These are phyloP conservation scores for Strigomonas galati DNA, from an alignment of 208 protist species.

Conservation along the genomic window DNA sequence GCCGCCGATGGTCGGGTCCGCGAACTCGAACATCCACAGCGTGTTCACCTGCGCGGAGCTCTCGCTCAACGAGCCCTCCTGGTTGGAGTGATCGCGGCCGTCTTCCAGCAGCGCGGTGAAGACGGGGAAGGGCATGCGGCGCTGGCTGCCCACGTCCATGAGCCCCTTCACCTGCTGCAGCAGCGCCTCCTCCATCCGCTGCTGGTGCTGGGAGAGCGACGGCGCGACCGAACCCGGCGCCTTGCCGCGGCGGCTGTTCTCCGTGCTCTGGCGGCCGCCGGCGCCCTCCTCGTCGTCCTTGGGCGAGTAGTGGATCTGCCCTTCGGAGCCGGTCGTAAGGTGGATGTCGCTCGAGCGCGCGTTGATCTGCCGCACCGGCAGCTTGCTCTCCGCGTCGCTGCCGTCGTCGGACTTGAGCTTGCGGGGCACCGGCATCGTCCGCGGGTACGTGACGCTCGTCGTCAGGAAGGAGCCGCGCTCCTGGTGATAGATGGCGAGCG, in stretches of 20 bases:
- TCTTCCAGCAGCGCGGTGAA: slow-evolving; percentile 20
- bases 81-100: slow-evolving; percentile 13
- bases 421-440: slow-evolving; percentile 1
- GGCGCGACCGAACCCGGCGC: neutral
- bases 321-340: slow-evolving; percentile 14
- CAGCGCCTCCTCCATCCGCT: neutral
- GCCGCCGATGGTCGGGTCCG: slow-evolving; percentile 53
- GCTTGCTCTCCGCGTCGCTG: slow-evolving; percentile 19
- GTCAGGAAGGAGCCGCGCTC: slow-evolving; percentile 61
- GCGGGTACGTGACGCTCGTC: slow-evolving; percentile 50
- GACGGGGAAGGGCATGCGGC: slow-evolving; percentile 46
- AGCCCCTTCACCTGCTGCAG: slow-evolving; percentile 16
- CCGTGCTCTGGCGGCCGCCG: slow-evolving; percentile 8
- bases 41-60: slow-evolving; percentile 25
- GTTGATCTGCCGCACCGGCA: neutral
- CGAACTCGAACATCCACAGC: slow-evolving; percentile 69
- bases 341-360: slow-evolving; percentile 5
- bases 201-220: slow-evolving; percentile 13
- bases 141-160: slow-evolving; percentile 29
- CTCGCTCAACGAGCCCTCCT: slow-evolving; percentile 25
- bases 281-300: slow-evolving; percentile 4
- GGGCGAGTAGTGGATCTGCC: slow-evolving; percentile 13
- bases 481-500: slow-evolving; percentile 56
- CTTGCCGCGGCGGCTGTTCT: neutral
- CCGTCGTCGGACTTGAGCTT: slow-evolving; percentile 19